Conservation (phyloP, 805 yeast species). For the Starmerella floris region DNA sequence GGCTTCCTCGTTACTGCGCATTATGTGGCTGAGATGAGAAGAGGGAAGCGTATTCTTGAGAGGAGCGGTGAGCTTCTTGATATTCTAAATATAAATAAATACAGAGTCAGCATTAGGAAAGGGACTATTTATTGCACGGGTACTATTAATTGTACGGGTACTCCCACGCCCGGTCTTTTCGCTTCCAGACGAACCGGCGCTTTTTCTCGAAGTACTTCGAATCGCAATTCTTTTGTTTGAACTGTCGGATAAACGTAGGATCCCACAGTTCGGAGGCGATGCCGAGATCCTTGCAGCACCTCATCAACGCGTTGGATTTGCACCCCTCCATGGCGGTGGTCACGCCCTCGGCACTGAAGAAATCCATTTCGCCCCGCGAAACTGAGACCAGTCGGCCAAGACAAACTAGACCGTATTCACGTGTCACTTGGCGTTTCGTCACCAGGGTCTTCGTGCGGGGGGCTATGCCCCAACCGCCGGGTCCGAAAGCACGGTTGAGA, state of each 20-base stretch:
- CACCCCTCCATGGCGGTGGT: conserved; percentile 97
- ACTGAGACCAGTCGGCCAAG: conserved; percentile 80
- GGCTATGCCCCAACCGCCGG: conserved; percentile 98
- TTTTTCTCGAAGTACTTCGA: conserved; percentile 80
- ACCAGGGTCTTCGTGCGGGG: conserved; percentile 79
- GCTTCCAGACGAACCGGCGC: conserved; percentile 67
- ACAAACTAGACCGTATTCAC: conserved; percentile 82
- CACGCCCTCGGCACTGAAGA: conserved; percentile 69
- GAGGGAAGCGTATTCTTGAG: no score
- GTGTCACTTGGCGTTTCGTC: conserved; percentile 59
- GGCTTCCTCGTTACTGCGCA: no score
- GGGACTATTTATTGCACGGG: no score
- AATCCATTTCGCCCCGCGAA: conserved; percentile 93
- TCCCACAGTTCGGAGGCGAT: conserved; percentile 97
- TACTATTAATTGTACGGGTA: conserved; percentile 76
- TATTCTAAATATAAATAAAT: no score
- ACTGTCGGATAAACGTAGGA: conserved; percentile 67
- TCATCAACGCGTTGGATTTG: conserved; percentile 89
- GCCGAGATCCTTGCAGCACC: conserved; percentile 95
- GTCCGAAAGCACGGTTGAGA: conserved; percentile 83
- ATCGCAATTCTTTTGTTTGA: conserved; percentile 55
- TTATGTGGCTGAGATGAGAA: no score
- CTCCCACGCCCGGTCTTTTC: conserved; percentile 67
- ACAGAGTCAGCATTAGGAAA: no score
- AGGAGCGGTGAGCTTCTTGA: no score